A percentile compares a stretch with the other conserved stretches of the same genome.
phyloP scores from a whole-genome alignment of 208 protist species.

The Leishmania turanica region DNA sequence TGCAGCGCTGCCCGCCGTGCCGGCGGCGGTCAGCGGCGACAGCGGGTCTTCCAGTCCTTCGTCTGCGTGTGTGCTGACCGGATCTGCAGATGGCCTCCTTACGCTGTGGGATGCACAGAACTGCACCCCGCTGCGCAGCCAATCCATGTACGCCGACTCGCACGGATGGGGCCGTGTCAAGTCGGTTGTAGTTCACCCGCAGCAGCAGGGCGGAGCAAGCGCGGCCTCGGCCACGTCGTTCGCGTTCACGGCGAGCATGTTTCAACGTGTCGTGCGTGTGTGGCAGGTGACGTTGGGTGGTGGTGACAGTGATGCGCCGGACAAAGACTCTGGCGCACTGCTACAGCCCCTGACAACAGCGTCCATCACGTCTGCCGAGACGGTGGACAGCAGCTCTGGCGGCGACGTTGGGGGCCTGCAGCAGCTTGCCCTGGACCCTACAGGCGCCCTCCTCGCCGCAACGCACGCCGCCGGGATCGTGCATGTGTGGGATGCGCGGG shows the following conservation, averaged over 20 bases:
- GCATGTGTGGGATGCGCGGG: constrained; percentile 68
- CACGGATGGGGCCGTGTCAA: constrained; percentile 64
- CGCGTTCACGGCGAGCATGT: constrained; percentile 76
- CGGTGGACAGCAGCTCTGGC: constrained; percentile 23
- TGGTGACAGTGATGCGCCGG: not conserved
- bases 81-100: constrained; percentile 78
- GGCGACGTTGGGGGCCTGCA: constrained; percentile 18
- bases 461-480: constrained; percentile 54
- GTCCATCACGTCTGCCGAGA: not conserved
- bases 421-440: constrained; percentile 71
- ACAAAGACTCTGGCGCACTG: constrained; percentile 2
- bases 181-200: constrained; percentile 54
- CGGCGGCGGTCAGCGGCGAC: not conserved
- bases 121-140: constrained; percentile 49
- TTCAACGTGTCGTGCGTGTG: constrained; percentile 57
- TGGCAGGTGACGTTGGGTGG: constrained; percentile 33
- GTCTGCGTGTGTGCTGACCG: constrained; percentile 45
- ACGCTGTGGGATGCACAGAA: constrained; percentile 69
- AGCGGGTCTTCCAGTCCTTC: not conserved
- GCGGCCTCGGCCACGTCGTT: constrained; percentile 26
- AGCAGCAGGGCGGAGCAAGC: not conserved
- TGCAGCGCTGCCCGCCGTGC: constrained; percentile 36
- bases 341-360: constrained; percentile 23
- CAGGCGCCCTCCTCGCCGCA: constrained; percentile 63
- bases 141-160: constrained; percentile 42